Conservation (phyloP, 2,329 filamentous ascomycete species). For the Emmonsiellopsis sp. region DNA sequence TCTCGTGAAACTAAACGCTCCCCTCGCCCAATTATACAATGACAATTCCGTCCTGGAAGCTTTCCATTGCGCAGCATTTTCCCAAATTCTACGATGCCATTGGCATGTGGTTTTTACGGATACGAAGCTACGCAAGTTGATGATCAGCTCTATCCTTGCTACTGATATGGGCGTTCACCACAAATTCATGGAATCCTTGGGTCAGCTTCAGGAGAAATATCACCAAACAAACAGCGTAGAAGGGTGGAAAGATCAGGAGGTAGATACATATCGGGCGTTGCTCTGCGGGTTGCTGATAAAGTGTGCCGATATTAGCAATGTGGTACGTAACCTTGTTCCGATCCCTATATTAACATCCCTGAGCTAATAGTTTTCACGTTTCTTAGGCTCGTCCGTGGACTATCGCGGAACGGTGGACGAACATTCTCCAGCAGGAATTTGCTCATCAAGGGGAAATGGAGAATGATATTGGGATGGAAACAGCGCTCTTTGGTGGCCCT, state of each 20-base stretch:
- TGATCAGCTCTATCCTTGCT: constrained; percentile 95
- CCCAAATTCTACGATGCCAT: constrained; percentile 84
- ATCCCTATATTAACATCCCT: not conserved
- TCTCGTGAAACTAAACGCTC: constrained; percentile 81
- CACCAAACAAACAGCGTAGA: constrained; percentile 56
- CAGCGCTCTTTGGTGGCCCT: constrained; percentile 70
- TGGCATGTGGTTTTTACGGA: constrained; percentile 81
- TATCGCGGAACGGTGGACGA: constrained; percentile 79
- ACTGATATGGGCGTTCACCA: constrained; percentile 98
- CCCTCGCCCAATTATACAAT: constrained; percentile 90
- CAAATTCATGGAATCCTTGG: constrained; percentile 86
- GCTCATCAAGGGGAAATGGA: constrained; percentile 91
- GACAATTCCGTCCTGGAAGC: constrained; percentile 94
- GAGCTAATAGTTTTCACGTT: constrained; percentile 17
- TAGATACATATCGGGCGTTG: constrained; percentile 68
- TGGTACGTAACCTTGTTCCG: constrained; percentile 51
- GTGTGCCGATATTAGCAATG: constrained; percentile 97
- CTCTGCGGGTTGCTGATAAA: constrained; percentile 92
- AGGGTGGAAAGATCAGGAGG: constrained; percentile 66
- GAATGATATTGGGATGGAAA: constrained; percentile 72
- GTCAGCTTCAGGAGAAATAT: constrained; percentile 70
- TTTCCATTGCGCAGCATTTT: constrained; percentile 95
- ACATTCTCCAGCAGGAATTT: constrained; percentile 91
- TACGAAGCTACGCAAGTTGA: constrained; percentile 69
- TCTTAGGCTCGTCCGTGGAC: constrained; percentile 71